These are phyloP conservation scores for Tetrapisispora namnaoensis DNA, from an alignment of 805 yeast genomes.

Conservation along the genomic window DNA sequence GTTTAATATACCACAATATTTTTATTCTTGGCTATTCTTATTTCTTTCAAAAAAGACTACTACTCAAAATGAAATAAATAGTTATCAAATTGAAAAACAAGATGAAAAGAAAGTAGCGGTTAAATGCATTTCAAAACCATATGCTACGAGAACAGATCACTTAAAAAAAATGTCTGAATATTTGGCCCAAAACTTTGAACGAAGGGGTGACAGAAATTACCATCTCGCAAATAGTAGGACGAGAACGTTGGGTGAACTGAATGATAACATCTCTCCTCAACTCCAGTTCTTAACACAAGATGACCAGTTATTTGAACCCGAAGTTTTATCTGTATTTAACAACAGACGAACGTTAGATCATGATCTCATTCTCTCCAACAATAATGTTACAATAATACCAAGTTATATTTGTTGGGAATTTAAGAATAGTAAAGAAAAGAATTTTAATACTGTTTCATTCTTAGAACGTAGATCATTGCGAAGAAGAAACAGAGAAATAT, in stretches of 20 bases:
- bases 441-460: neutral
- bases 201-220: neutral
- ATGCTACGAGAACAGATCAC: neutral
- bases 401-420: constrained; percentile 2
- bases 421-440: neutral
- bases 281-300: neutral
- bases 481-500: neutral
- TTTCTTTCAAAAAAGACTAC: neutral
- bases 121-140: neutral
- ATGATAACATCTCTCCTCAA: neutral
- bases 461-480: constrained; percentile 1
- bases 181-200: neutral
- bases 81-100: no score
- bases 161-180: neutral
- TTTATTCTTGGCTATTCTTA: neutral
- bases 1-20: constrained; percentile 1
- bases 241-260: neutral
- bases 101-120: neutral
- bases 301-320: neutral
- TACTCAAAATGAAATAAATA: neutral
- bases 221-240: neutral
- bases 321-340: neutral
- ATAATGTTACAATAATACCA: neutral
- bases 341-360: neutral
- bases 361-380: neutral